Conservation (phyloP, 257 asterid genomes). For the Galeopsis tetrahit region DNA sequence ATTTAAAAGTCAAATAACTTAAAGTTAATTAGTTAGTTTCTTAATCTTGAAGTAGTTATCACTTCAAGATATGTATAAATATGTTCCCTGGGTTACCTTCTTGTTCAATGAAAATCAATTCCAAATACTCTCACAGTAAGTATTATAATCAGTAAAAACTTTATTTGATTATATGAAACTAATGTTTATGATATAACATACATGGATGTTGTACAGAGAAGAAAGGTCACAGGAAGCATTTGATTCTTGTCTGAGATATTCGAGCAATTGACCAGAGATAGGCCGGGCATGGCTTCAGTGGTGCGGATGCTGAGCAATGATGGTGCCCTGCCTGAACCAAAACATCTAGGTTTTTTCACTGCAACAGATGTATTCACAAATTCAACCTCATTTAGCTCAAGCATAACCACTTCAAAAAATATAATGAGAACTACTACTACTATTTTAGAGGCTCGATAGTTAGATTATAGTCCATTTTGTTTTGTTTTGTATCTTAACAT, state of each 20-base stretch:
- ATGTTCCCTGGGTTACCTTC: too few relatives aligned
- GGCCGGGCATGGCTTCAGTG: conserved; percentile 42
- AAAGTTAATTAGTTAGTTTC: too few relatives aligned
- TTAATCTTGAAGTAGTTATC: too few relatives aligned
- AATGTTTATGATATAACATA: conserved; percentile 23
- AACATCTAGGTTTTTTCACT: conserved; percentile 41
- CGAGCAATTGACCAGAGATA: conserved; percentile 26
- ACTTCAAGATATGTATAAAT: too few relatives aligned
- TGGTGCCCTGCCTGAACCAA: conserved; percentile 31
- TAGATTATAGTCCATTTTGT: neutral
- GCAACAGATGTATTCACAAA: neutral
- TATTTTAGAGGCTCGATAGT: neutral
- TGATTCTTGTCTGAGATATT: neutral
- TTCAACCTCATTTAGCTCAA: neutral
- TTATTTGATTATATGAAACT: neutral
- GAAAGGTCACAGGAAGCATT: conserved; percentile 34
- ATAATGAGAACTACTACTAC: neutral
- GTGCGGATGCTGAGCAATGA: conserved; percentile 40
- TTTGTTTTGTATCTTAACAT: too few relatives aligned
- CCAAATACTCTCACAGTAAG: too few relatives aligned
- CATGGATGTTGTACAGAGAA: conserved; percentile 42
- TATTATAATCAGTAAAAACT: too few relatives aligned
- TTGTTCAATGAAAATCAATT: too few relatives aligned
- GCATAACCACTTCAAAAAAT: neutral
- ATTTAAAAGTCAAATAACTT: too few relatives aligned